Percentiles rank a stretch among this genome's conserved stretches.
These are phyloP conservation scores for Yamadazyma songkhlaensis DNA, from an alignment of 1,139 yeast genomes.

Conservation along the genomic window DNA sequence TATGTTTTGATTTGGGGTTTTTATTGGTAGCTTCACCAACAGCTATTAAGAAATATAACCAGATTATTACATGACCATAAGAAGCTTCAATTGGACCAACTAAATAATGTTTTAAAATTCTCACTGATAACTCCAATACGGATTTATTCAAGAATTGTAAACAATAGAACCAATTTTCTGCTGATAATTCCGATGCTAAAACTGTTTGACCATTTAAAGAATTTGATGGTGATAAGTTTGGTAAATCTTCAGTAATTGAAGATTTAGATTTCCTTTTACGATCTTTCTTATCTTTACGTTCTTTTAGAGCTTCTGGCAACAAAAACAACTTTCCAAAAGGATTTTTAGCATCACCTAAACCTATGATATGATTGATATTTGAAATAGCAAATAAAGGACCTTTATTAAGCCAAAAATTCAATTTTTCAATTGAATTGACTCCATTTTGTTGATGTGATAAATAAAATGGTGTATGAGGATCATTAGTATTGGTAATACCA, in stretches of 20 bases:
- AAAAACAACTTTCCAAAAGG: conserved; percentile 74
- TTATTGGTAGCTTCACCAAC: conserved; percentile 55
- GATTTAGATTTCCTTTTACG: conserved; percentile 51
- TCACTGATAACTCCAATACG: conserved; percentile 61
- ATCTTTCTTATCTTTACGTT: conserved; percentile 69
- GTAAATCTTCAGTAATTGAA: conserved; percentile 13
- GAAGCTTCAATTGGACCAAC: conserved; percentile 71
- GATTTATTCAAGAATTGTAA: conserved; percentile 58
- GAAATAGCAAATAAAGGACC: conserved; percentile 74
- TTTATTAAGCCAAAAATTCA: conserved; percentile 73
- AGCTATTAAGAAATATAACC: conserved; percentile 66
- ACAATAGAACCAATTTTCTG: conserved; percentile 59
- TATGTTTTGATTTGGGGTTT: conserved; percentile 44
- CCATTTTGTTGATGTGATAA: conserved; percentile 25
- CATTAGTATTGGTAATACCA: conserved; percentile 26
- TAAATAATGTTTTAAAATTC: conserved; percentile 62
- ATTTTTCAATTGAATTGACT: conserved; percentile 48
- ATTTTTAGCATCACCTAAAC: conserved; percentile 71
- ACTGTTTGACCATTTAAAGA: conserved; percentile 29
- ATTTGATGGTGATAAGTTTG: conserved; percentile 12
- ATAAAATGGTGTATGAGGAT: conserved; percentile 34
- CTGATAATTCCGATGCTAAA: conserved; percentile 43
- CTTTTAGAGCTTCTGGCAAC: conserved; percentile 67
- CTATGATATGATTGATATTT: conserved; percentile 68
- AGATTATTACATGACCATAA: conserved; percentile 66